Evolutionary conservation across 2,329 filamentous ascomycete species (phyloP).

Genomic region (Pseudopyricularia javanii): DNA sequence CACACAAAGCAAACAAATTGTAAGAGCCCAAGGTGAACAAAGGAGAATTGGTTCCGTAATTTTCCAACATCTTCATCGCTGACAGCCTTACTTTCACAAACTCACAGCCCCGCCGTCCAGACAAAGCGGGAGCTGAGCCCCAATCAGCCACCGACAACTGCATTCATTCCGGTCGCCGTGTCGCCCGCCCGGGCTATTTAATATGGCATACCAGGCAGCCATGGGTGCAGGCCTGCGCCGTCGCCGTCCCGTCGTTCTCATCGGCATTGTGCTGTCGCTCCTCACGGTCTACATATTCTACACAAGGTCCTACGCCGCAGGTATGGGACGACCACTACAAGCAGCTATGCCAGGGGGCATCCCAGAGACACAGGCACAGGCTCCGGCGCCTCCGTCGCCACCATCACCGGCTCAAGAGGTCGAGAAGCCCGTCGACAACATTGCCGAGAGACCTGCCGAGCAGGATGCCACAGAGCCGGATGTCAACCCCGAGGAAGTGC

Average conservation of each 20-base stretch:
- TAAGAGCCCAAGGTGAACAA: too few species aligned
- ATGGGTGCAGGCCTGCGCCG: constrained; percentile 8
- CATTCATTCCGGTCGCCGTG: neutral
- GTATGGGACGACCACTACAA: neutral
- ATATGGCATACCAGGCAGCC: constrained; percentile 1
- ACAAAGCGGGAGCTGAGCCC: too few species aligned
- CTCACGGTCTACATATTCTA: constrained; percentile 20
- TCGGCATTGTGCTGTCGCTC: constrained; percentile 19
- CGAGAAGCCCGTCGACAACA: neutral
- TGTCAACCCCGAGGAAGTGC: neutral
- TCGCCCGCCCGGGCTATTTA: neutral
- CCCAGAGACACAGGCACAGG: neutral
- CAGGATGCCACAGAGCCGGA: neutral
- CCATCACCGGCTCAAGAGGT: neutral
- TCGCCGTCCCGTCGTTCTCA: constrained; percentile 17
- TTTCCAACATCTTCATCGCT: too few species aligned
- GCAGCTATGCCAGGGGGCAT: neutral
- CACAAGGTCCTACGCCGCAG: constrained; percentile 10
- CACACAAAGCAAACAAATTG: too few species aligned
- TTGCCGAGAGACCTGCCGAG: neutral
- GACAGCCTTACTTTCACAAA: too few species aligned
- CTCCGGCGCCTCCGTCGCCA: neutral
- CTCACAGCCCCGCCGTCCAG: too few species aligned
- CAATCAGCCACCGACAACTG: neutral
- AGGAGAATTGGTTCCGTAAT: too few species aligned